Percentiles rank a stretch among this genome's conserved stretches.
Evolutionary conservation across 805 yeast species (phyloP).

Genomic region (Sugiyamaella boreocaroliniensis): DNA sequence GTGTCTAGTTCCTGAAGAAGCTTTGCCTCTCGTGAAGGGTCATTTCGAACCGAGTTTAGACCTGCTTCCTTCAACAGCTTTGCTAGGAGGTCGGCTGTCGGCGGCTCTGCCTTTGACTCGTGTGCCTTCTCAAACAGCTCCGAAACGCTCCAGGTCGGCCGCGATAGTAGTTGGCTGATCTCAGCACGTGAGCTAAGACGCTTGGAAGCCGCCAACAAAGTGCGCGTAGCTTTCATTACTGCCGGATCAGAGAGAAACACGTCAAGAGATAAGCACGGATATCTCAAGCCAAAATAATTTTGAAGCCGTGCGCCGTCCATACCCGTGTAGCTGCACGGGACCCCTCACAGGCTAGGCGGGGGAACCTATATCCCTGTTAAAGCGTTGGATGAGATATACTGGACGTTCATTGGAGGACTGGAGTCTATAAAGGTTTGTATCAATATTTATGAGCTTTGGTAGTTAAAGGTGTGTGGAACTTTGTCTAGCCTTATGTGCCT

Average conservation of each 20-base stretch:
- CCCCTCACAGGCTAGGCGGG: no score
- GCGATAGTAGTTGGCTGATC: slow-evolving; percentile 15
- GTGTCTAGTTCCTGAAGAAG: slow-evolving; percentile 27
- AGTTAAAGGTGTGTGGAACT: no score
- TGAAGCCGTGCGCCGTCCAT: no score
- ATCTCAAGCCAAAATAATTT: no score
- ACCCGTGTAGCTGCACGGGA: no score
- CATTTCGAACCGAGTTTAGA: slow-evolving; percentile 18
- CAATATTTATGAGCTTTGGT: no score
- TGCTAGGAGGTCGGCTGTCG: slow-evolving; percentile 21
- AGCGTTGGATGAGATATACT: no score
- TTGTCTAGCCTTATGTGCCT: no score
- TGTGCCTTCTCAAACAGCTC: slow-evolving; percentile 21
- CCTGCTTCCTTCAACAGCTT: slow-evolving; percentile 28
- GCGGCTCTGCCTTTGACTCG: slow-evolving; percentile 16
- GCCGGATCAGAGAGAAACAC: background rate
- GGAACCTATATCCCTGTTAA: no score
- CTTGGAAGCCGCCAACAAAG: background rate
- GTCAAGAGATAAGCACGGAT: background rate
- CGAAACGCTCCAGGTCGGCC: slow-evolving; percentile 27
- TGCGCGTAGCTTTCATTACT: background rate
- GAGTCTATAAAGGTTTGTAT: no score
- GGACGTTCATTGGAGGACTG: no score
- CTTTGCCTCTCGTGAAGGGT: slow-evolving; percentile 12
- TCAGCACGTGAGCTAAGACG: slow-evolving; percentile 10